Evolutionary conservation across 345 rosid genomes (phyloP).

Genomic region (Psidium friedrichsthalianum): DNA sequence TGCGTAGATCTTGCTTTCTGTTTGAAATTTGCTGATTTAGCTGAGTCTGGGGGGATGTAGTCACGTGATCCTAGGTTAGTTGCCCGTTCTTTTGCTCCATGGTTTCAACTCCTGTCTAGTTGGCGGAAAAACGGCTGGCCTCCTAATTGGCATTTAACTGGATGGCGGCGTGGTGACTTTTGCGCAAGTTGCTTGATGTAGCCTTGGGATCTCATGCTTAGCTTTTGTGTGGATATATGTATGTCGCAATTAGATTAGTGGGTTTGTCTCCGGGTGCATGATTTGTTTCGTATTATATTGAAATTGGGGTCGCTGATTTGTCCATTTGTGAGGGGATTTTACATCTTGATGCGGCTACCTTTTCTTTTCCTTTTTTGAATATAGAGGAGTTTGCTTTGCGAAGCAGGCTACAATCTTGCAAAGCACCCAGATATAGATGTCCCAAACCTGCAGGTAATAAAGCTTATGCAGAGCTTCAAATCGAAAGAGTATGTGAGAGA

Average conservation of each 20-base stretch:
- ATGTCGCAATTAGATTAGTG: not conserved
- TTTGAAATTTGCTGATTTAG: not conserved
- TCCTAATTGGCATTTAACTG: not conserved
- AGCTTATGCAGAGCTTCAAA: conserved; percentile 92
- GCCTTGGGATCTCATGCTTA: not conserved
- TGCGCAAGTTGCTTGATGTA: not conserved
- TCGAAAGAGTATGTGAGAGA: conserved; percentile 81
- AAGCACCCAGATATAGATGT: conserved; percentile 77
- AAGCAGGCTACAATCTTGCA: conserved; percentile 66
- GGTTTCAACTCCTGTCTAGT: not conserved
- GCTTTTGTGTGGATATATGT: not conserved
- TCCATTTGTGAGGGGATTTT: not conserved
- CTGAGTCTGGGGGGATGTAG: not conserved
- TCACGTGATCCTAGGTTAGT: not conserved
- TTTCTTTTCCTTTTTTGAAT: too few relatives aligned
- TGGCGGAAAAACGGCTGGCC: not conserved
- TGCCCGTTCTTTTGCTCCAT: not conserved
- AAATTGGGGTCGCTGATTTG: not conserved
- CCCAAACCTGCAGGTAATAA: conserved; percentile 71
- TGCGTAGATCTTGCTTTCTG: not conserved
- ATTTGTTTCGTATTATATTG: not conserved
- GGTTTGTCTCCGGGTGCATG: not conserved
- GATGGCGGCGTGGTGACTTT: not conserved
- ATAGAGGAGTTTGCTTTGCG: conserved; percentile 76
- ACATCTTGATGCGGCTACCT: not conserved